Evolutionary conservation across 2,329 filamentous ascomycete genomes (phyloP), one percentile per base, ranked within the genome.

Genomic region (Leptographium flavum): DNA sequence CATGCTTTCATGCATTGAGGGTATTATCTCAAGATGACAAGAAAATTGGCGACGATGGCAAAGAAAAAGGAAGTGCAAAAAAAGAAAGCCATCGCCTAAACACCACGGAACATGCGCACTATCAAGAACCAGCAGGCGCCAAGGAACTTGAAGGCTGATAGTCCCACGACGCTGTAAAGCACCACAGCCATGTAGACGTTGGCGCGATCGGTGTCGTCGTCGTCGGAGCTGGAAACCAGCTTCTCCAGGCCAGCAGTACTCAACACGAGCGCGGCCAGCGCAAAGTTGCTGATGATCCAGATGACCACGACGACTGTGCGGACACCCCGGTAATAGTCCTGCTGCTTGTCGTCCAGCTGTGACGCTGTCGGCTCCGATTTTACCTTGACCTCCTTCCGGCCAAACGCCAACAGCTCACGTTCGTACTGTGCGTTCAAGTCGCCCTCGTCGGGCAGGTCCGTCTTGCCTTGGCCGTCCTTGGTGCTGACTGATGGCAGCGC

Each of bases 281-380:
- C 87, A 60, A 98, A 84, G 63, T 98, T 98, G 58, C 81, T 87
- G 56, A 96, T 86, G 73, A 98, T 94, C 92, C 92, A 98, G 53
- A 83, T 79, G 42, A 96, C 69, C 27, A 98, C 92, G 53, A 95
- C 88, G 25, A 86, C 78, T 19, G 85, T 93, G 50, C 92, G 79
- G 61, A 98, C 94, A 53, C 88, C 92, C 56, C 88, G 87, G 73
- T 98, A 98, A 66, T 96, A 98, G 61, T 98, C 92, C 69, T 95
- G 87, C 62, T 98, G 90, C 58, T 83, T 86, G 59, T 95, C 88
- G 31, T 78, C 71, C 38, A 74, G 65, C 53, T 76, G 70, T 0
- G 66, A 59, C 0, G 73, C 60, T 1, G 69, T 71, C 0, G 75
- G 73, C 0, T 68, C 56, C 56, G 76, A 79, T 63, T 81, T 79